Percentiles rank a stretch among this genome's conserved stretches.
Evolutionary conservation across 352 stramenopile species (phyloP).

Genomic region (Pythium myriotylum): DNA sequence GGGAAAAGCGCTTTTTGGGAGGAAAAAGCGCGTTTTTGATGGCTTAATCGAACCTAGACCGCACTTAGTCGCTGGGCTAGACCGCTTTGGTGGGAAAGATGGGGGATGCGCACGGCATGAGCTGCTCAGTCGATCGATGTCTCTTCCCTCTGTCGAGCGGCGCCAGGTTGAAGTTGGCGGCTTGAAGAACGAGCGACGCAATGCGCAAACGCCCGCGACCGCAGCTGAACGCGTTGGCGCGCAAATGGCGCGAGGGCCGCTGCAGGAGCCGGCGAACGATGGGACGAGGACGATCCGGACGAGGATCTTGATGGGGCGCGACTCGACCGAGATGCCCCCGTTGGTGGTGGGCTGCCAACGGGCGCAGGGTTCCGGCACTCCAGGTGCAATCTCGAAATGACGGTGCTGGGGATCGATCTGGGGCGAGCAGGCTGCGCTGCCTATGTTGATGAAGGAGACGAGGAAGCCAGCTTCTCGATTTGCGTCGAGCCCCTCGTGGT

Average conservation of each 20-base stretch:
- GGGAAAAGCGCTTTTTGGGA: conserved; percentile 12
- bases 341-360: conserved; percentile 1
- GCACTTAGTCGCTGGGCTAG: background rate
- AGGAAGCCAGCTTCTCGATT: background rate
- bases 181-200: background rate
- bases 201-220: background rate
- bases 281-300: background rate
- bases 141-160: too few species aligned
- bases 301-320: background rate
- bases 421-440: conserved; percentile 21
- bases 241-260: too few species aligned
- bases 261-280: background rate
- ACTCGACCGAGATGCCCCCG: conserved; percentile 14
- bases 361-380: too few species aligned
- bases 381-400: background rate
- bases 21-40: background rate
- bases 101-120: too few species aligned
- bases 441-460: background rate
- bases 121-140: too few species aligned
- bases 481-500: conserved; percentile 18
- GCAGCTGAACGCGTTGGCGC: too few species aligned
- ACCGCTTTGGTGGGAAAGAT: background rate
- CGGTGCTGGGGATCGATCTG: conserved; percentile 26
- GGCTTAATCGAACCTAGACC: background rate
- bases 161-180: too few species aligned